Conservation (phyloP, 345 rosid genomes). For the Salix arbutifolia region DNA sequence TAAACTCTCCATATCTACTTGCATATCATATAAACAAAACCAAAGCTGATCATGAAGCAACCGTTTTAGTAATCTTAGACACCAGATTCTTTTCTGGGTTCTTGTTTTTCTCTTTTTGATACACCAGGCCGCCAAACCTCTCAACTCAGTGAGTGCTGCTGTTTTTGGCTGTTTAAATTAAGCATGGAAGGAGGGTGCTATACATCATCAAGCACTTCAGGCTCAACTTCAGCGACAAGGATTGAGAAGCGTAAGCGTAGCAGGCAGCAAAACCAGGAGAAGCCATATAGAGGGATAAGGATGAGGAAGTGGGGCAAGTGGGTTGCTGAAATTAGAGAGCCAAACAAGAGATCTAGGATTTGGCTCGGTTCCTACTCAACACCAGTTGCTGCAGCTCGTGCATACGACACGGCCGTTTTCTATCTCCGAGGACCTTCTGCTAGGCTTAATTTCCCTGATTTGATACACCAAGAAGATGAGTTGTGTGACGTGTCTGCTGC, state of each 20-base stretch:
- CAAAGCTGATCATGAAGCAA: not conserved
- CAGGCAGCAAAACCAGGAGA: constrained; percentile 19
- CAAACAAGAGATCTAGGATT: constrained; percentile 45
- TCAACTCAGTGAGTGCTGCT: not conserved
- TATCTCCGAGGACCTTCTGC: constrained; percentile 50
- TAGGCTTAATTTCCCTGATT: constrained; percentile 47
- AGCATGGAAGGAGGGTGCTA: constrained; percentile 17
- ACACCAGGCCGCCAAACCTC: not conserved
- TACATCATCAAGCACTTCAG: not conserved
- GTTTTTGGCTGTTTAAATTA: not conserved
- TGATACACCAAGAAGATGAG: constrained; percentile 17
- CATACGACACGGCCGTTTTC: constrained; percentile 50
- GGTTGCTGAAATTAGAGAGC: constrained; percentile 52
- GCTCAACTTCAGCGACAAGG: constrained; percentile 6
- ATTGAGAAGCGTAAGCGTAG: constrained; percentile 12
- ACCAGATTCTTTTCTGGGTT: not conserved
- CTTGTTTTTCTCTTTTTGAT: not conserved
- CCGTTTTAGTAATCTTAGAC: constrained; percentile 4
- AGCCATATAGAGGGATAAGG: constrained; percentile 44
- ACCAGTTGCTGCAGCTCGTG: constrained; percentile 46
- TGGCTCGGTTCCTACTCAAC: constrained; percentile 52
- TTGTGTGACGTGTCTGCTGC: constrained; percentile 32
- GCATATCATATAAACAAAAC: constrained; percentile 1
- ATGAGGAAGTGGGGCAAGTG: constrained; percentile 60
- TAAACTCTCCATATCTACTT: constrained; percentile 1